These are phyloP conservation scores for Pythium insidiosum DNA, from an alignment of 352 stramenopile genomes.

Conservation along the genomic window DNA sequence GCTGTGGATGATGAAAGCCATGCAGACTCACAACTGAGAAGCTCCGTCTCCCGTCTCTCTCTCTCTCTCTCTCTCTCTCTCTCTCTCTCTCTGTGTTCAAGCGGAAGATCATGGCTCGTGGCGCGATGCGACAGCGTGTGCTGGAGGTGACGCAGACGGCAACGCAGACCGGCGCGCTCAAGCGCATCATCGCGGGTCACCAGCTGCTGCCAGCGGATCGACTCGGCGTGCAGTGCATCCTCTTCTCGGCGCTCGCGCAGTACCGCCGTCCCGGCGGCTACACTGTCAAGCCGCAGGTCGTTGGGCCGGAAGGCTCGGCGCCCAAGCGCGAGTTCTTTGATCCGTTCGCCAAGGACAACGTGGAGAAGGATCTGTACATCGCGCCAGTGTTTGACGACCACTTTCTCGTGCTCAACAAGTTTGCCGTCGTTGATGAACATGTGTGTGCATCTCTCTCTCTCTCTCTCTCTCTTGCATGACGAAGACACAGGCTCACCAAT, in stretches of 20 bases:
- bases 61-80: too few relatives aligned
- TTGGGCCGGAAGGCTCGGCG: slow-evolving; percentile 13
- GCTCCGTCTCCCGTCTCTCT: too few relatives aligned
- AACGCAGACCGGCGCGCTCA: slow-evolving; percentile 46
- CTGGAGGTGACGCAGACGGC: slow-evolving; percentile 53
- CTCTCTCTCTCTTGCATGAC: too few relatives aligned
- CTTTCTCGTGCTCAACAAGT: slow-evolving; percentile 83
- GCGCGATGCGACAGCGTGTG: slow-evolving; percentile 51
- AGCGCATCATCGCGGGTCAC: slow-evolving; percentile 47
- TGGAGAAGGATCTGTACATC: slow-evolving; percentile 67
- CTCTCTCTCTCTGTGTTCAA: too few relatives aligned
- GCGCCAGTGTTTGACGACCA: slow-evolving; percentile 53
- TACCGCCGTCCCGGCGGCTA: slow-evolving; percentile 15
- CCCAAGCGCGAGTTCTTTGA: slow-evolving; percentile 43
- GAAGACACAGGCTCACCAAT: too few relatives aligned
- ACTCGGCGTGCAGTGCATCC: slow-evolving; percentile 32
- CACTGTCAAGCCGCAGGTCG: slow-evolving; percentile 27
- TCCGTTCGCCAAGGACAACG: slow-evolving; percentile 62
- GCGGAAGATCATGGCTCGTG: too few relatives aligned
- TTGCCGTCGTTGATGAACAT: slow-evolving; percentile 70
- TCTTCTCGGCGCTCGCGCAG: slow-evolving; percentile 36
- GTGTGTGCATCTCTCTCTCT: too few relatives aligned
- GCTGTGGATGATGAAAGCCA: too few relatives aligned
- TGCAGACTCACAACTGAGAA: too few relatives aligned
- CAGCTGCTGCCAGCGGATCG: slow-evolving; percentile 35